Conservation (phyloP, 257 asterid genomes). For the Osmanthus fragrans region DNA sequence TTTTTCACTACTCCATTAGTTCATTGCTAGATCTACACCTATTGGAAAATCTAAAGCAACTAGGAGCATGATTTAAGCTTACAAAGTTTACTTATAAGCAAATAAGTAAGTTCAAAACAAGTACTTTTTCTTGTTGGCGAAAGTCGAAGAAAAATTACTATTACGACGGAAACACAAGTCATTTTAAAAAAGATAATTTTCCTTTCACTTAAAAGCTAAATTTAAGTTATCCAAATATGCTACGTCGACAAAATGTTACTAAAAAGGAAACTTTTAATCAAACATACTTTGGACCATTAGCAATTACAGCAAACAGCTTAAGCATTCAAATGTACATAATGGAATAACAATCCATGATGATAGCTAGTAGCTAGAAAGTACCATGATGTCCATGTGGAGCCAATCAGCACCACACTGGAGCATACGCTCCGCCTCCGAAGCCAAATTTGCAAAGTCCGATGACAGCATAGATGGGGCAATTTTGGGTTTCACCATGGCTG, state of each 20-base stretch:
- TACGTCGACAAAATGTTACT: background rate
- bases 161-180: background rate
- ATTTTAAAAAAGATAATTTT: too few species aligned
- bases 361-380: constrained; percentile 20
- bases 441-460: constrained; percentile 91
- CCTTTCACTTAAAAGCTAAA: background rate
- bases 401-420: constrained; percentile 86
- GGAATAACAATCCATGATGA: background rate
- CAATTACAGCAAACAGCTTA: background rate
- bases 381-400: constrained; percentile 99
- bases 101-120: background rate
- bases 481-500: constrained; percentile 57
- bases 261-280: background rate
- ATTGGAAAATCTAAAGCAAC: background rate
- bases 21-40: background rate
- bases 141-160: background rate
- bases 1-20: too few species aligned
- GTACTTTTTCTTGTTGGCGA: background rate
- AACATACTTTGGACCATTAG: background rate
- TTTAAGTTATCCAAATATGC: background rate
- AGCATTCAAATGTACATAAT: background rate
- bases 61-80: background rate
- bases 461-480: constrained; percentile 96
- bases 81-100: background rate
- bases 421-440: constrained; percentile 83